These are phyloP conservation scores for Protoeuglena noctilucae DNA, from an alignment of 139 green algal genomes.

Conservation along the genomic window DNA sequence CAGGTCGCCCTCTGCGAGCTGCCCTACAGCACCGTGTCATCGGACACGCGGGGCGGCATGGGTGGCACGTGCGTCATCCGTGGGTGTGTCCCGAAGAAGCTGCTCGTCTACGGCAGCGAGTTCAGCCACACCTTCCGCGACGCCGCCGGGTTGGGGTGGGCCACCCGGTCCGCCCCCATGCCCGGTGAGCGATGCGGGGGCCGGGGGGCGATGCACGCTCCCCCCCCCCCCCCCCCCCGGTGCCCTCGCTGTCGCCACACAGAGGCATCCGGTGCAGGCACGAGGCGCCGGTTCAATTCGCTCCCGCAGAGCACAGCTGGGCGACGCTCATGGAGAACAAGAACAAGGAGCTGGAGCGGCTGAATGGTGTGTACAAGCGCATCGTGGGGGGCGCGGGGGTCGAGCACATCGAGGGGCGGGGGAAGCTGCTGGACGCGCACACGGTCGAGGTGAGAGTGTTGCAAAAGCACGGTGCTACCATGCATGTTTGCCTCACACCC, in stretches of 20 bases:
- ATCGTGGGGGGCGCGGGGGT: slow-evolving; percentile 59
- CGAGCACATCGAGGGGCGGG: slow-evolving; percentile 63
- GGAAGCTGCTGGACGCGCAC: slow-evolving; percentile 62
- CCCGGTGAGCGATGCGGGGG: neutral
- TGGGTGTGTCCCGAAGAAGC: slow-evolving; percentile 63
- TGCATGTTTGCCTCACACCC: too few species aligned
- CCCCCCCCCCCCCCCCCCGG: neutral
- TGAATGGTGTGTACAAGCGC: slow-evolving; percentile 82
- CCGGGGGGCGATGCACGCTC: neutral
- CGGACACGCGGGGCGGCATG: slow-evolving; percentile 45
- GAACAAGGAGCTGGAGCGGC: slow-evolving; percentile 20
- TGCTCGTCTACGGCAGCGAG: slow-evolving; percentile 28
- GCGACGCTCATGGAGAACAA: neutral
- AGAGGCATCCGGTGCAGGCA: neutral
- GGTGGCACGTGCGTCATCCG: slow-evolving; percentile 69
- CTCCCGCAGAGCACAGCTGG: slow-evolving; percentile 27
- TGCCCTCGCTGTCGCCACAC: neutral
- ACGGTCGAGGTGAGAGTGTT: slow-evolving; percentile 79
- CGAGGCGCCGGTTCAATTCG: neutral
- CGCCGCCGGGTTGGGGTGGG: neutral
- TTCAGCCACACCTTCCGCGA: slow-evolving; percentile 37
- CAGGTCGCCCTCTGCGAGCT: slow-evolving; percentile 64
- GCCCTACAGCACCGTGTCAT: slow-evolving; percentile 41
- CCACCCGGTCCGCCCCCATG: too few species aligned
- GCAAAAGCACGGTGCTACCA: too few species aligned